A percentile compares a stretch with the other conserved stretches of the same genome.
Evolutionary conservation across 2,329 filamentous ascomycete species (phyloP).

Genomic region (Sporothrix inflata): DNA sequence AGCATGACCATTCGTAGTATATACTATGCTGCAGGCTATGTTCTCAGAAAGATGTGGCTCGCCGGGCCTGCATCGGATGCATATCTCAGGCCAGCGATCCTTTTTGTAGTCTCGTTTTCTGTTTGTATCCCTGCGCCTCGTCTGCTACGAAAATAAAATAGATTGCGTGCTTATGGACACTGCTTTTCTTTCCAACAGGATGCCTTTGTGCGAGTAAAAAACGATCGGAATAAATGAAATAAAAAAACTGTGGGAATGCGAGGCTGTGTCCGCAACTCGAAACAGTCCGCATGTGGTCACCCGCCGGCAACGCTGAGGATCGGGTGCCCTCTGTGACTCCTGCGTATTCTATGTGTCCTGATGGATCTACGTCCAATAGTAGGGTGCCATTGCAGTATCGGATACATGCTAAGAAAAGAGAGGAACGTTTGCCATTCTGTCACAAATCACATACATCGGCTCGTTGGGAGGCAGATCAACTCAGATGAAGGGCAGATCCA

Average conservation of each 20-base stretch:
- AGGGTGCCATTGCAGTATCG: not conserved
- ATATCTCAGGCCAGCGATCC: too few species aligned
- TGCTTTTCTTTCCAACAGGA: not conserved
- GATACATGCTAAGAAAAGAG: not conserved
- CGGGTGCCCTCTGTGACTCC: not conserved
- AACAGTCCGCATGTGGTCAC: not conserved
- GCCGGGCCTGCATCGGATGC: too few species aligned
- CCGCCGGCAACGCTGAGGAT: not conserved
- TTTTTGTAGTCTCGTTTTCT: too few species aligned
- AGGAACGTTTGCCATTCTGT: not conserved
- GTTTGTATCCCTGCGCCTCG: not conserved
- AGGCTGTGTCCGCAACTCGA: not conserved
- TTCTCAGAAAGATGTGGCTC: too few species aligned
- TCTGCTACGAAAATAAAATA: not conserved
- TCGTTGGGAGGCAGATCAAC: constrained; percentile 2
- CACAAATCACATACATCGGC: constrained; percentile 26
- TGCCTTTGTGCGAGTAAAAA: not conserved
- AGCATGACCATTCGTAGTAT: too few species aligned
- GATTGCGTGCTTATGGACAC: not conserved
- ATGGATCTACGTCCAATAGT: not conserved
- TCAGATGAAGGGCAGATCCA: not conserved
- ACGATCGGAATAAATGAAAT: not conserved
- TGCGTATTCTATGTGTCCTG: not conserved
- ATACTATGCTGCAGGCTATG: too few species aligned
- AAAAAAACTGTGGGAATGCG: not conserved